A percentile compares a stretch with the other conserved stretches of the same genome.
Evolutionary conservation across 1,284 basidiomycete species (phyloP).

Genomic region (Rhodofomes roseus): DNA sequence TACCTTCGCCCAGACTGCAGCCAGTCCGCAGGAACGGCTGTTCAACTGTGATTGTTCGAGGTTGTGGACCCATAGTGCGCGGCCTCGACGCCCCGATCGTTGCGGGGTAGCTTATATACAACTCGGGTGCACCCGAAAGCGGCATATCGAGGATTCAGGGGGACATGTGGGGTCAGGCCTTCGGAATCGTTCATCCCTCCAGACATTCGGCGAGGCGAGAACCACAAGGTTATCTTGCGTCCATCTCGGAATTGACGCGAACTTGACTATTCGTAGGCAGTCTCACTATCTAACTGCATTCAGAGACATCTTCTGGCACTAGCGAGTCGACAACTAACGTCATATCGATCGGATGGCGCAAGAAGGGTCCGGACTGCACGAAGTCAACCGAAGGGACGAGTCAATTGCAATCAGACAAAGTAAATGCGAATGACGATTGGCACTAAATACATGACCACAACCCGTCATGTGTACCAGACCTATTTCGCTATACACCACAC

Average conservation of each 20-base stretch:
- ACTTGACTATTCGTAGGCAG: slow-evolving; percentile 1
- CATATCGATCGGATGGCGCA: slow-evolving; percentile 9
- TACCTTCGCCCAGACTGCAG: slow-evolving; percentile 68
- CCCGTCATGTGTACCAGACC: slow-evolving; percentile 8
- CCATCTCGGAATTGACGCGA: slow-evolving; percentile 2
- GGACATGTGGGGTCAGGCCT: neutral
- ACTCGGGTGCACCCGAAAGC: neutral
- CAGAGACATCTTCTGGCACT: neutral
- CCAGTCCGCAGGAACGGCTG: slow-evolving; percentile 50
- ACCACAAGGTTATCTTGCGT: neutral
- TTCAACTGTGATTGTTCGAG: slow-evolving; percentile 26
- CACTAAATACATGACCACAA: slow-evolving; percentile 13
- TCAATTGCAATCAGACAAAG: slow-evolving; percentile 1
- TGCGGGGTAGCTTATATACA: neutral
- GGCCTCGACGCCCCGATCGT: neutral
- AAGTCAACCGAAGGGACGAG: neutral
- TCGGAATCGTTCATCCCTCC: slow-evolving; percentile 4
- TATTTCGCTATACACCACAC: slow-evolving; percentile 21
- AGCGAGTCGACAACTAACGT: slow-evolving; percentile 1
- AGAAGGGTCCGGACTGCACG: neutral
- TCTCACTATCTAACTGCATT: slow-evolving; percentile 6
- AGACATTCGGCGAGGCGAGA: neutral
- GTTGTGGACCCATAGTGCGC: neutral
- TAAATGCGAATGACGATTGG: neutral
- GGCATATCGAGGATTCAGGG: slow-evolving; percentile 1